Percentiles rank a stretch among this genome's conserved stretches.
Evolutionary conservation across 1,284 basidiomycete genomes (phyloP).

Genomic region (Amylostereum areolatum): DNA sequence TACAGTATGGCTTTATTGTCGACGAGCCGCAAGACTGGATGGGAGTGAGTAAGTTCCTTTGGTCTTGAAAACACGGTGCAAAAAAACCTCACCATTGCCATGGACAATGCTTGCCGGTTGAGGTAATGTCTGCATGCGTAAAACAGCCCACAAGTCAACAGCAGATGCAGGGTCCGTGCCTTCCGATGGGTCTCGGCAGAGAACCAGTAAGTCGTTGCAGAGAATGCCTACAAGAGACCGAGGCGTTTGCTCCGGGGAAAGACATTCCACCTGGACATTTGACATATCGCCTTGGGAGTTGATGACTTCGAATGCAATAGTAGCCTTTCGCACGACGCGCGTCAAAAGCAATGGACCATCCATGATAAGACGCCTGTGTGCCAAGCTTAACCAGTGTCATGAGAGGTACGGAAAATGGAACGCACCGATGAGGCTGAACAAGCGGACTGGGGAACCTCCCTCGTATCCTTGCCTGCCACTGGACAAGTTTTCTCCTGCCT

Average conservation of each 20-base stretch:
- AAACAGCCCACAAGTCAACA: conserved; percentile 89
- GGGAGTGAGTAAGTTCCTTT: conserved; percentile 5
- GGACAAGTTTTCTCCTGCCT: conserved; percentile 80
- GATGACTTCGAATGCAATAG: conserved; percentile 79
- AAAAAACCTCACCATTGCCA: conserved; percentile 61
- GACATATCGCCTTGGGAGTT: conserved; percentile 71
- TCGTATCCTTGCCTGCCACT: conserved; percentile 89
- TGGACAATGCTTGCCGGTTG: conserved; percentile 89
- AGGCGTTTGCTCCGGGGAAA: conserved; percentile 77
- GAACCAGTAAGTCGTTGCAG: conserved; percentile 89
- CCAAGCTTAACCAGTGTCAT: conserved; percentile 9
- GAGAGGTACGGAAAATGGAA: conserved; percentile 1
- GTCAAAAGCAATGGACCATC: conserved; percentile 81
- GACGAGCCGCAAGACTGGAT: conserved; percentile 68
- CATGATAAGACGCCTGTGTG: conserved; percentile 73
- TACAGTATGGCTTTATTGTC: conserved; percentile 92
- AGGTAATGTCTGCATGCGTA: conserved; percentile 85
- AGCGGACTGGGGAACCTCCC: conserved; percentile 92
- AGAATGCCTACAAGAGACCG: conserved; percentile 74
- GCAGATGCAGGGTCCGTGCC: conserved; percentile 63
- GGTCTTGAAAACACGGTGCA: background rate
- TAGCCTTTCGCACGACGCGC: conserved; percentile 85
- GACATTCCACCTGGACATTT: conserved; percentile 82
- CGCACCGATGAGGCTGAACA: conserved; percentile 92
- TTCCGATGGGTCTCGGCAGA: conserved; percentile 77